Evolutionary conservation across 306 rosid genomes (phyloP).

Genomic region (Cucurbita maxima): DNA sequence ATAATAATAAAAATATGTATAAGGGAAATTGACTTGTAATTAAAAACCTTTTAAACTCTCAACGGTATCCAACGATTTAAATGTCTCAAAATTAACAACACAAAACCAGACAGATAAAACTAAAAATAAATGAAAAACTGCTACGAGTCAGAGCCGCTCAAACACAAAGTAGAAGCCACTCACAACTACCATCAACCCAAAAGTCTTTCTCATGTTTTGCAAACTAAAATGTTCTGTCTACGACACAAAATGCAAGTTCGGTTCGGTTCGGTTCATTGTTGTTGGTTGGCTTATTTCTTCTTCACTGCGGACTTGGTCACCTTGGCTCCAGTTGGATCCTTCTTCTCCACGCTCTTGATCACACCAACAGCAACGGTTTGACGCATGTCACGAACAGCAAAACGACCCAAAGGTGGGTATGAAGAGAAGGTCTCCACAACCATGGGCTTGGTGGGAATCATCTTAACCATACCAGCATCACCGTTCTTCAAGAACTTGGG

Average conservation of each 20-base stretch:
- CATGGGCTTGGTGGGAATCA: conserved; percentile 20
- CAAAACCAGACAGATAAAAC: background rate
- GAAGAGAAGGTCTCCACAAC: conserved; percentile 13
- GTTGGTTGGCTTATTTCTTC: conserved; percentile 3
- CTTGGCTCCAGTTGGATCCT: conserved; percentile 12
- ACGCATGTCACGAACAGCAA: conserved; percentile 48
- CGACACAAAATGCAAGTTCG: background rate
- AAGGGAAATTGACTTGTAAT: background rate
- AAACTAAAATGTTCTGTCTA: background rate
- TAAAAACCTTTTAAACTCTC: background rate
- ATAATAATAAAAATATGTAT: no score
- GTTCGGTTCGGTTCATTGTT: background rate
- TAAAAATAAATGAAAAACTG: no score
- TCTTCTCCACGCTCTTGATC: conserved; percentile 17
- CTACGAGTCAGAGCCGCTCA: no score
- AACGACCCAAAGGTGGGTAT: conserved; percentile 42
- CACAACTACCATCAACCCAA: background rate
- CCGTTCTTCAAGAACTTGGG: conserved; percentile 17
- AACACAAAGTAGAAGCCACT: no score
- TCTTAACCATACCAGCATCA: conserved; percentile 16
- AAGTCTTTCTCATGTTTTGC: background rate
- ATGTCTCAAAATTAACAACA: background rate
- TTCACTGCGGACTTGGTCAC: conserved; percentile 11
- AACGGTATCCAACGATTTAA: background rate
- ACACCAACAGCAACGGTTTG: conserved; percentile 16